Evolutionary conservation across 2,329 filamentous ascomycete genomes (phyloP).

Genomic region (Keithomyces neogunnii): DNA sequence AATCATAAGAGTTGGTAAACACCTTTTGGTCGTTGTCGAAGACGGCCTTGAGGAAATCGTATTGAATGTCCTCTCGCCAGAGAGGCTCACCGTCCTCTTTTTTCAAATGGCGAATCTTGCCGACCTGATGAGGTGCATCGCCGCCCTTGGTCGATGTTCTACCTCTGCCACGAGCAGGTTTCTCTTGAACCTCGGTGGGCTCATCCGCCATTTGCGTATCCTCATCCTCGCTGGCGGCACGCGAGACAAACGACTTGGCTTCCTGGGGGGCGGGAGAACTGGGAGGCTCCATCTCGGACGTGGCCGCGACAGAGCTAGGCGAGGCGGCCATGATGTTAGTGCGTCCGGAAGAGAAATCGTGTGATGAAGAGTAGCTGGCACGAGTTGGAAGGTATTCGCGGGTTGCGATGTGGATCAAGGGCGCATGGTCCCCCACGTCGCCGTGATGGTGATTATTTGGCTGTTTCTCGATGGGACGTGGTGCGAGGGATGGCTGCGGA

Average conservation of each 20-base stretch:
- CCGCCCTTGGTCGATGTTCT: conserved; percentile 25
- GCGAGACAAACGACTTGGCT: conserved; percentile 38
- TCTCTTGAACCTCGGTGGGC: conserved; percentile 35
- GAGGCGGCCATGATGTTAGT: conserved; percentile 28
- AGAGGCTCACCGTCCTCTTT: conserved; percentile 83
- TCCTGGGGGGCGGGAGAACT: conserved; percentile 37
- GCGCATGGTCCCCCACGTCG: conserved; percentile 8
- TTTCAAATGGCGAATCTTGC: conserved; percentile 77
- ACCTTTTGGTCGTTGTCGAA: conserved; percentile 67
- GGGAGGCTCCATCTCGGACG: conserved; percentile 36
- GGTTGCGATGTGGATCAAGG: conserved; percentile 10
- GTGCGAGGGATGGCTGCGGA: background rate
- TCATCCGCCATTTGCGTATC: conserved; percentile 33
- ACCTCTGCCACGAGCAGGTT: conserved; percentile 26
- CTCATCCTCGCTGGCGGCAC: conserved; percentile 38
- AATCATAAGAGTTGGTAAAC: conserved; percentile 88
- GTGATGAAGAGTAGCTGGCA: conserved; percentile 1
- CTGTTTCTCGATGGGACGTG: background rate
- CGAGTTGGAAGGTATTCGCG: background rate
- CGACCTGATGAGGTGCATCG: conserved; percentile 32
- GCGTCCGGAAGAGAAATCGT: background rate
- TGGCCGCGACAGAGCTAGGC: conserved; percentile 29
- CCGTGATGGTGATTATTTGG: background rate
- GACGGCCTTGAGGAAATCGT: conserved; percentile 72
- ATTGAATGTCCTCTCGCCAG: conserved; percentile 83